Base-by-base conservation (phyloP, 163 green algal species). In the Coccomyxa subellipsoidea region DNA sequence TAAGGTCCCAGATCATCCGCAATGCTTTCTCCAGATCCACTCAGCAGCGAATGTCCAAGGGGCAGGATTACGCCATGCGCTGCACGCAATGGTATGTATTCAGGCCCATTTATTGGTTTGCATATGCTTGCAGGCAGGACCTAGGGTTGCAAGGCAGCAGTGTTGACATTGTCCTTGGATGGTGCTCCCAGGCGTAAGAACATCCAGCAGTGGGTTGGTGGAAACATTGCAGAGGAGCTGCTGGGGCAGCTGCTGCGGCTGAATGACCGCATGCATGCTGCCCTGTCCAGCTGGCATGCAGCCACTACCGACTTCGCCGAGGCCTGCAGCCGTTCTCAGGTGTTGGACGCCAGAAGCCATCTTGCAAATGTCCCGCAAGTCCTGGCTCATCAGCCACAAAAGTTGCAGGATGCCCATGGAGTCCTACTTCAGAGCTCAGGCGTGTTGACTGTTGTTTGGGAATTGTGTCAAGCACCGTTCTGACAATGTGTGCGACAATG, bases 221-320 rank as follows among this genome's bases (percentile, higher is more conserved):
- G 47, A 59, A 18, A 59, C 4, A 18, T 59, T 18, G 15, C 21
- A 59, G 47, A 59, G 5, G 47, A 59, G 21, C 15, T 18, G 21
- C 47, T 59, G 21, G 47, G 47, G 2, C 47, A 59, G 47, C n/a
- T 81, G 40, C 77, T 81, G 40, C 77, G 70, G 34, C 37, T 70
- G 32, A 81, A 81, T 75, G 77, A 81, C n/a, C 32, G 70, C 77
- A 54, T 81, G 47, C 53, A 75, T 27, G 77, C 47, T 27, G 77
- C 77, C 31, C 53, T 81, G 35, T 54, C 25, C 47, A 81, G 39
- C n/a, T 81, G 77, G 77, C 53, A 81, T 66, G 21, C 76, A 4
- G 23, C 37, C 59, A 18, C 76, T 36, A 35, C 31, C 0, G 53
- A 54, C 23, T 29, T 15, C 4, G 77, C 77, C 10, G 38, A 29